These are phyloP conservation scores for Fusarium sp. DNA, from an alignment of 2,329 filamentous ascomycete species.

Conservation along the genomic window DNA sequence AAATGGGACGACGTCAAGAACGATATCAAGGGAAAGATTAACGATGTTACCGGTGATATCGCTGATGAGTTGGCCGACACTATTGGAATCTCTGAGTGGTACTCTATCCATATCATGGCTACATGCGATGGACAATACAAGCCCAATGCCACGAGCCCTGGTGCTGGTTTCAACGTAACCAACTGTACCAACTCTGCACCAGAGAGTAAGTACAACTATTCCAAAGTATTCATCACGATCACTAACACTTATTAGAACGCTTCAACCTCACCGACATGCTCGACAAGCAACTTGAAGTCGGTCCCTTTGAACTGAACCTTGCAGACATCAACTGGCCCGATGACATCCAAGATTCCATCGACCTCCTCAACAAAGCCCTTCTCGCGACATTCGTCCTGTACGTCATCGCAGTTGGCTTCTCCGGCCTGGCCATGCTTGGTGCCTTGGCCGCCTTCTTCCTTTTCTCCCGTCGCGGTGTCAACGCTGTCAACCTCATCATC, in stretches of 20 bases:
- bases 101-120: constrained; percentile 62
- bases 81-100: constrained; percentile 63
- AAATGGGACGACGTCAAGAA: constrained; percentile 49
- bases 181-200: constrained; percentile 57
- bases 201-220: constrained; percentile 49
- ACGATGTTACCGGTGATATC: constrained; percentile 54
- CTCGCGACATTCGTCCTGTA: constrained; percentile 62
- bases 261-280: constrained; percentile 62
- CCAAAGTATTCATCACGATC: neutral
- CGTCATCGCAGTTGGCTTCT: constrained; percentile 56
- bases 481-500: constrained; percentile 53
- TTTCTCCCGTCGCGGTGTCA: constrained; percentile 40
- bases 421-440: constrained; percentile 57
- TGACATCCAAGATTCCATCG: constrained; percentile 59
- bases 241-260: constrained; percentile 44
- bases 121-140: constrained; percentile 59
- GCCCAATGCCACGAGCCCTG: constrained; percentile 54
- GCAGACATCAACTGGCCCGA: constrained; percentile 58
- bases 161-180: constrained; percentile 55
- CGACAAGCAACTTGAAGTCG: constrained; percentile 58
- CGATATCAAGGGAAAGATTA: constrained; percentile 52
- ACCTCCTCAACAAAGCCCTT: constrained; percentile 61
- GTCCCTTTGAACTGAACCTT: constrained; percentile 58
- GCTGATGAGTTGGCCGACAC: constrained; percentile 55
- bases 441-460: constrained; percentile 52